These are phyloP conservation scores for Ceratocystis cacaofunesta DNA, from an alignment of 2,329 filamentous ascomycete species.

Conservation along the genomic window DNA sequence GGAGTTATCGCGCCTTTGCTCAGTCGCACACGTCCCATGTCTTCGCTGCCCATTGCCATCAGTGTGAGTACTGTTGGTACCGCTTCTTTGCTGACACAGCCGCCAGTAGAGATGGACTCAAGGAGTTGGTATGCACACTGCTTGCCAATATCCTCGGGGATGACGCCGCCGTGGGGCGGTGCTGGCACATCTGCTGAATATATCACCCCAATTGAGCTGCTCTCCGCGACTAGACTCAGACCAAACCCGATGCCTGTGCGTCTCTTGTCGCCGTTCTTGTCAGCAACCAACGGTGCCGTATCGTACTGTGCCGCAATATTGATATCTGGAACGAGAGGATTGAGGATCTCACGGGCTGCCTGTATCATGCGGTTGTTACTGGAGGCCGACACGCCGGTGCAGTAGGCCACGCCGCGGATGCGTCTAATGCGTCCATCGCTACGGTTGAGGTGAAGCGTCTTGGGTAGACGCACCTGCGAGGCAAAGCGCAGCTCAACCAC, in stretches of 20 bases:
- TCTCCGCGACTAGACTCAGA: slow-evolving; percentile 78
- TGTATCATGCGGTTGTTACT: slow-evolving; percentile 96
- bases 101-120: slow-evolving; percentile 67
- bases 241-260: slow-evolving; percentile 83
- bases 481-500: slow-evolving; percentile 89
- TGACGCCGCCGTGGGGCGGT: slow-evolving; percentile 62
- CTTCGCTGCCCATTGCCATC: slow-evolving; percentile 97
- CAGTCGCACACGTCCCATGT: slow-evolving; percentile 74
- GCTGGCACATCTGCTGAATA: slow-evolving; percentile 74
- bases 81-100: slow-evolving; percentile 61
- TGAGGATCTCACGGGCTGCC: slow-evolving; percentile 71
- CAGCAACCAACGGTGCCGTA: slow-evolving; percentile 41
- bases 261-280: slow-evolving; percentile 40
- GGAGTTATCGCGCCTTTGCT: slow-evolving; percentile 72
- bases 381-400: slow-evolving; percentile 75
- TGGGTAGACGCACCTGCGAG: slow-evolving; percentile 82
- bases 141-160: slow-evolving; percentile 82
- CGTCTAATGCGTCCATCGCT: slow-evolving; percentile 73
- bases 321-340: slow-evolving; percentile 72
- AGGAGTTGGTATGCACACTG: slow-evolving; percentile 79
- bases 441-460: slow-evolving; percentile 77
- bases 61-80: slow-evolving; percentile 63
- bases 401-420: slow-evolving; percentile 86
- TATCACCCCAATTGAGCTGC: slow-evolving; percentile 61
- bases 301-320: slow-evolving; percentile 77